Percentiles rank a stretch among this genome's conserved stretches.
Evolutionary conservation across 2,329 filamentous ascomycete genomes (phyloP).

Genomic region (Diaporthe citri): DNA sequence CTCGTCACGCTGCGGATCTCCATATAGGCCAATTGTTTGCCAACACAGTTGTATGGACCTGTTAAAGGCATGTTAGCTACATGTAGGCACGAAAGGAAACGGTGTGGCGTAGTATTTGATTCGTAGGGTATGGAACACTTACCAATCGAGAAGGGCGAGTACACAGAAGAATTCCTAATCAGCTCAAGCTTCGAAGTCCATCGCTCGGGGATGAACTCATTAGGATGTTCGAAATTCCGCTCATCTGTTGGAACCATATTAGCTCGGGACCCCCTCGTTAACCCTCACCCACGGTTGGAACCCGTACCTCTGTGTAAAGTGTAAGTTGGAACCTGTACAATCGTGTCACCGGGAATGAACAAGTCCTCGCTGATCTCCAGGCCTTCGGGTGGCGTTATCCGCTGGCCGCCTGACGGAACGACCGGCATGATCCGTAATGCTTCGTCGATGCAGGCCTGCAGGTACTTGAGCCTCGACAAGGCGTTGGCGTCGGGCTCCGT

Average conservation of each 20-base stretch:
- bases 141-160: constrained; percentile 37
- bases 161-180: constrained; percentile 41
- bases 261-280: background rate
- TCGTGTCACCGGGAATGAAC: constrained; percentile 31
- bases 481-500: constrained; percentile 29
- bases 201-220: constrained; percentile 51
- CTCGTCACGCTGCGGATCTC: constrained; percentile 35
- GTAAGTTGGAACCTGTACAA: constrained; percentile 31
- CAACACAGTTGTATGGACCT: constrained; percentile 38
- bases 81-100: too few species aligned
- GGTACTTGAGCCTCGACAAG: constrained; percentile 22
- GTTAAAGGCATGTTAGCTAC: background rate
- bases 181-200: constrained; percentile 50
- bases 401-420: constrained; percentile 32
- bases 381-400: constrained; percentile 25
- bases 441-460: constrained; percentile 38
- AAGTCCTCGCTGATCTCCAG: constrained; percentile 30
- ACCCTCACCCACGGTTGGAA: background rate
- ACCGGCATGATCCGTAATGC: constrained; percentile 29
- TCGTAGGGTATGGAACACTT: background rate
- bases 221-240: constrained; percentile 42
- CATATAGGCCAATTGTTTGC: constrained; percentile 37
- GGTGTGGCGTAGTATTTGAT: background rate
- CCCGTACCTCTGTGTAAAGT: constrained; percentile 28
- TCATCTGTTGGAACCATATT: constrained; percentile 1